A percentile compares a stretch with the other conserved stretches of the same genome.
Conservation (phyloP, 2,329 filamentous ascomycete species). For the Fusarium pilosicola region DNA sequence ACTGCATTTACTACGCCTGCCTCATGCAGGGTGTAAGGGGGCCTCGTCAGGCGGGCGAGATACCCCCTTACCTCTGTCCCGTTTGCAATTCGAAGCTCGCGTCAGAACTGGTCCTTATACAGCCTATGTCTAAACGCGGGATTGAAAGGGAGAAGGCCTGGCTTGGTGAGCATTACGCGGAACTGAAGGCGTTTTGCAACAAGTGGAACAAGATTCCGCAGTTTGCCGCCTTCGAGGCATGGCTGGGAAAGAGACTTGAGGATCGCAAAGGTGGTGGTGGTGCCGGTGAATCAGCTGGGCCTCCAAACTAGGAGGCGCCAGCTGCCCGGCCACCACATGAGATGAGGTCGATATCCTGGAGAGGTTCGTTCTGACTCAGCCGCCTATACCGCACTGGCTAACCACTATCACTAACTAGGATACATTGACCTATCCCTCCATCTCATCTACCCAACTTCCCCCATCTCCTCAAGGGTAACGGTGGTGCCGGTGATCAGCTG, state of each 20-base stretch:
- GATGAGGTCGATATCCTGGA: background rate
- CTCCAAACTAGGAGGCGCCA: background rate
- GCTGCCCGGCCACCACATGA: background rate
- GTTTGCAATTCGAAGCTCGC: conserved; percentile 66
- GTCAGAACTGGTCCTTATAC: conserved; percentile 13
- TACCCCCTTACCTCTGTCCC: conserved; percentile 71
- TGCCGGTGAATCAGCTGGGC: background rate
- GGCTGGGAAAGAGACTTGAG: conserved; percentile 49
- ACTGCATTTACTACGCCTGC: conserved; percentile 74
- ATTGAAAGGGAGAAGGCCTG: conserved; percentile 23
- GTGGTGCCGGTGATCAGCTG: background rate
- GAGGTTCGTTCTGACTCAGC: background rate
- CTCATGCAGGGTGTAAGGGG: conserved; percentile 69
- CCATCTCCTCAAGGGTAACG: background rate
- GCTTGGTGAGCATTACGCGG: conserved; percentile 51
- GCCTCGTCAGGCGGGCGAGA: conserved; percentile 67
- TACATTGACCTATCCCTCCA: background rate
- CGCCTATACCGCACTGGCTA: background rate
- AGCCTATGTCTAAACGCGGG: conserved; percentile 30
- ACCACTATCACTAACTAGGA: background rate
- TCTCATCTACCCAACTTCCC: too few species aligned
- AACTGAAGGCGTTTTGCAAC: conserved; percentile 55
- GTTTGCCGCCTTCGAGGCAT: conserved; percentile 58
- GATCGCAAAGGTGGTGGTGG: background rate
- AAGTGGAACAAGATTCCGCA: conserved; percentile 53